Evolutionary conservation across 2,329 filamentous ascomycete genomes (phyloP), one percentile per base, ranked within the genome.

Genomic region (Diaporthe sp.): DNA sequence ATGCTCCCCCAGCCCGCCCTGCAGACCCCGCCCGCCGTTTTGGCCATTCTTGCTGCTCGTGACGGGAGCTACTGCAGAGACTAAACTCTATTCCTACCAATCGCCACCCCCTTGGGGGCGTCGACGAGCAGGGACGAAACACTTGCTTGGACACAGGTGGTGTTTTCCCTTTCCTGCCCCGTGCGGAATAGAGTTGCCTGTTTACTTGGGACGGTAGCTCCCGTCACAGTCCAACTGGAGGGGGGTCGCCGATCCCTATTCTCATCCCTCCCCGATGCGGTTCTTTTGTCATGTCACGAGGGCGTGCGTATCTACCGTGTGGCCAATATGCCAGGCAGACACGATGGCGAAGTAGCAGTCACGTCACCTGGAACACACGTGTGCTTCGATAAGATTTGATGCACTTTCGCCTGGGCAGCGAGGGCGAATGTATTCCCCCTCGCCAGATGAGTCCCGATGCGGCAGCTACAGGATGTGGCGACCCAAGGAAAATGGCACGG

Each of bases 11-110:
- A n/a, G 47, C 39, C 22, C 47, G 31, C 63, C 31, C 44, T 68
- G 47, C 31, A 31, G 8, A 39, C 22, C 31, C 47, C 31, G 44
- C 65, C 65, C 47, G 31, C 47, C 31, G 65, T 68, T 68, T 42
- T 65, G 61, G 47, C 65, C 65, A 47, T 53, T 53, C 47, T 68
- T 25, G 42, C 13, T 53, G 65, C 47, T 68, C 65, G 31, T 39
- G 65, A 53, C 65, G 65, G 65, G 65, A 68, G 65, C 65, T 53
- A 68, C 65, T 68, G 65, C 65, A 68, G 65, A 68, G 47, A 68
- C 65, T 68, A 53, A 68, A 68, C 65, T 68, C 65, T 68, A 53
- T 68, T 68, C 34, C 47, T 25, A 25, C 65, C 65, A 53, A 68
- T 68, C 65, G 65, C 65, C 65, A 37, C 25, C 20, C 44, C 28